phyloP scores from a whole-genome alignment of 495 filamentous ascomycete genomes.

The Glarea lozoyensis region DNA sequence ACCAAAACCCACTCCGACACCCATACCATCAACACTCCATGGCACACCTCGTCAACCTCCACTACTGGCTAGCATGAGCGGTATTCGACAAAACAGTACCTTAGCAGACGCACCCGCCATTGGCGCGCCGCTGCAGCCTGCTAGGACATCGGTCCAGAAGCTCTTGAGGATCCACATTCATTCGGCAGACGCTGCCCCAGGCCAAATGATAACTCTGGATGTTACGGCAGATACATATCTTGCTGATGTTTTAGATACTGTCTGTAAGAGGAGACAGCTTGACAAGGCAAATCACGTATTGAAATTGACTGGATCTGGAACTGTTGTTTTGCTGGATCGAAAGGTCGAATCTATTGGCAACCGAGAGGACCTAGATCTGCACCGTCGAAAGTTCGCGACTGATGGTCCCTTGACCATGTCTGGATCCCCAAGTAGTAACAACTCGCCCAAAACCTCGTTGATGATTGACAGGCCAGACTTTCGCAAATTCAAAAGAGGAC shows the following conservation, averaged over 20 bases:
- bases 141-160: slow-evolving; percentile 67
- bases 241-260: slow-evolving; percentile 83
- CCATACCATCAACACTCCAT: slow-evolving; percentile 25
- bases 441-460: slow-evolving; percentile 64
- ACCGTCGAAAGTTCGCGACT: slow-evolving; percentile 74
- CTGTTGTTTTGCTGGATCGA: slow-evolving; percentile 72
- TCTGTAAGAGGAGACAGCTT: slow-evolving; percentile 79
- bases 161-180: slow-evolving; percentile 69
- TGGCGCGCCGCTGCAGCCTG: slow-evolving; percentile 42
- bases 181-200: slow-evolving; percentile 56
- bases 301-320: slow-evolving; percentile 76
- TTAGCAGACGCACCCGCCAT: slow-evolving; percentile 54
- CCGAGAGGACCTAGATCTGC: slow-evolving; percentile 76
- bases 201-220: slow-evolving; percentile 64
- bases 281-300: slow-evolving; percentile 87
- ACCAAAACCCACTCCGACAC: slow-evolving; percentile 34
- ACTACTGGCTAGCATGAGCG: slow-evolving; percentile 40
- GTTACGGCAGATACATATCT: slow-evolving; percentile 92
- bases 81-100: slow-evolving; percentile 44
- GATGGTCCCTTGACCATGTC: slow-evolving; percentile 67
- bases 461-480: slow-evolving; percentile 45
- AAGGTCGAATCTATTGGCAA: slow-evolving; percentile 84
- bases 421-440: slow-evolving; percentile 71
- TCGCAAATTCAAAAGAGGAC: slow-evolving; percentile 62
- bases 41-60: slow-evolving; percentile 34